phyloP scores from a whole-genome alignment of 73 alveolate species.

The Stentor roeselii region DNA sequence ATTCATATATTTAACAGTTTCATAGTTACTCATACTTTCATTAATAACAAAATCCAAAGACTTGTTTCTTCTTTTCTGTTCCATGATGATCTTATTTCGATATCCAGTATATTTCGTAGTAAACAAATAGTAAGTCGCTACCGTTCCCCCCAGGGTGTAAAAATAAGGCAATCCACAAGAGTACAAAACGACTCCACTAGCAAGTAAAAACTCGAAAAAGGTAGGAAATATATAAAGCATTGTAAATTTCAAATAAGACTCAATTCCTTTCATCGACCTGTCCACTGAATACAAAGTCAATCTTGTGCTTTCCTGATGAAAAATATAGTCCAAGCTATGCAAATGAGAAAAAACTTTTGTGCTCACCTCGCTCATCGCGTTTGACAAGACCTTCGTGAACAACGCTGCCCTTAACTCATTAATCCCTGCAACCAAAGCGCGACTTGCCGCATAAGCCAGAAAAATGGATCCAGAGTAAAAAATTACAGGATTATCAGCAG shows the following conservation, averaged over 20 bases:
- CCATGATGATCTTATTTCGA: slow-evolving; percentile 58
- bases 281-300: slow-evolving; percentile 62
- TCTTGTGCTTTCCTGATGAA: slow-evolving; percentile 53
- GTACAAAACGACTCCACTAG: slow-evolving; percentile 49
- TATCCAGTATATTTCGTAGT: slow-evolving; percentile 48
- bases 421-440: slow-evolving; percentile 39
- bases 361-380: slow-evolving; percentile 42
- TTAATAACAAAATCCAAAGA: slow-evolving; percentile 65
- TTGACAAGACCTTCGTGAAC: slow-evolving; percentile 38
- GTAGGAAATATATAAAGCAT: slow-evolving; percentile 53
- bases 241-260: slow-evolving; percentile 45
- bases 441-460: slow-evolving; percentile 43
- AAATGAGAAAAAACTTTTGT: slow-evolving; percentile 38
- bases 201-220: slow-evolving; percentile 51
- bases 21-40: slow-evolving; percentile 69
- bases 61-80: slow-evolving; percentile 59
- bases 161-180: slow-evolving; percentile 64
- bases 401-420: slow-evolving; percentile 46
- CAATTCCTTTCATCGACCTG: slow-evolving; percentile 56
- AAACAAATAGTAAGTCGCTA: slow-evolving; percentile 53
- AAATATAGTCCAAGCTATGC: slow-evolving; percentile 58
- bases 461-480: slow-evolving; percentile 24
- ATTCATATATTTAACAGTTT: slow-evolving; percentile 75
- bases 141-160: slow-evolving; percentile 47
- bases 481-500: slow-evolving; percentile 22